Evolutionary conservation across 75 land plant species (phyloP), one percentile per base, ranked within the genome.

Genomic region (Isoetes taiwanensis): DNA sequence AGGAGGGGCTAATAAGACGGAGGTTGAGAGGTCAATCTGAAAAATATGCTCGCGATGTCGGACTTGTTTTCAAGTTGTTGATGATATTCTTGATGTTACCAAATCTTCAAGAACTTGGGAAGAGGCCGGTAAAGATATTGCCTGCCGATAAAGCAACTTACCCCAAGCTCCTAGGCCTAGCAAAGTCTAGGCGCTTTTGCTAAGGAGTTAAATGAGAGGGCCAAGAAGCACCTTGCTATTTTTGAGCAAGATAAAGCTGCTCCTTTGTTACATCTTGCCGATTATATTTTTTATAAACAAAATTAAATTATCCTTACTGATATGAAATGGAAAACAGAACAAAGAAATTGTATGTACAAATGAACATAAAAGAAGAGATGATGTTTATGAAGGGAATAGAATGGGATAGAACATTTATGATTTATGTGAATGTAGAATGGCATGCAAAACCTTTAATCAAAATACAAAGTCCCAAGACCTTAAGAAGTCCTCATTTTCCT

Each of bases 21-120:
- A 46, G 50, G 19, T 46, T 5, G 50, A n/a, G 12, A 46, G 50
- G n/a, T n/a, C n/a, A n/a, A n/a, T 16, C 23, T 6, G 5, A 23
- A 23, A 46, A n/a, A 6, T 46, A 46, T 23, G 16, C 50, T 16
- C 50, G 25, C 25, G 6, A 19, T 5, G 50, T 46, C 12, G 50
- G 50, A 23, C 50, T 46, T 16, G 21, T 46, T 46, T 46, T 23
- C 50, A 46, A 23, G 50, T 46, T 5, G 50, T 46, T 16, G 50
- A 46, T n/a, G 50, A 46, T n/a, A 46, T 46, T 4, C 16, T 46
- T 16, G 50, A 46, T n/a, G 50, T 46, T 5, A 46, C 50, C 50
- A 46, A 46, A 23, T 19, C 25, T 23, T 46, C 50, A 46, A 23
- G 50, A 46, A 23, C 50, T 46, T 6, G 50, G 50, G 12, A 46